Evolutionary conservation across 305 asterid species (phyloP), one percentile per base, ranked within the genome.

Genomic region (Fraxinus dipetala): DNA sequence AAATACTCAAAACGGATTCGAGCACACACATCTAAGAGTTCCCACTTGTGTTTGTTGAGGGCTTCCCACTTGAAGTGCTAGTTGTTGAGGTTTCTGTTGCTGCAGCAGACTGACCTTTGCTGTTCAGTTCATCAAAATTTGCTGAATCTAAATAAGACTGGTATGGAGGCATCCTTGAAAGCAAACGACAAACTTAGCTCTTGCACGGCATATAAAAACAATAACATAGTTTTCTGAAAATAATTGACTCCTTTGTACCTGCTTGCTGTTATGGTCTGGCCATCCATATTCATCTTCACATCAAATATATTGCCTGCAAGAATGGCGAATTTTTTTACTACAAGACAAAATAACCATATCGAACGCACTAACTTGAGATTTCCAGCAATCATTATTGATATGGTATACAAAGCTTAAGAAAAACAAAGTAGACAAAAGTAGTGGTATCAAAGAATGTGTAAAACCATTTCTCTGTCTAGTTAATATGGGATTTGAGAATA

Each of bases 271-370:
- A 91, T 87, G 79, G 93, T 90, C 85, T 90, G 90, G 30, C 98
- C 97, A 70, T 95, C 96, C 48, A 87, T 90, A 56, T 89, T 92
- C 96, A 91, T 90, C 89, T 90, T 93, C 82, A 91, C 95, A 69
- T 95, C 98, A 73, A 87, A 93, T 80, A 95, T 91, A 70, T 95
- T 93, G 86, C 96, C 97, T 93, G 91, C 80, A 84, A 81, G 80
- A 83, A 54, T 77, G 61, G 84, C 43, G 35, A 79, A 70, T 10
- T 74, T 56, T 75, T 73, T 79, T 56, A 16, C 78, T 7, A 78
- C 28, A 76, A 16, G 56, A 54, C 78, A 26, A 45, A 38, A 78
- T 80, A 43, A 28, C 30, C 65, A 48, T 75, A 20, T 56, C 65
- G 7, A 43, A 79, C 9, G 54, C 79, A 4, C 16, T 67, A 13